Evolutionary conservation across 306 rosid species (phyloP).

Genomic region (Amphicarpaea edgeworthii): DNA sequence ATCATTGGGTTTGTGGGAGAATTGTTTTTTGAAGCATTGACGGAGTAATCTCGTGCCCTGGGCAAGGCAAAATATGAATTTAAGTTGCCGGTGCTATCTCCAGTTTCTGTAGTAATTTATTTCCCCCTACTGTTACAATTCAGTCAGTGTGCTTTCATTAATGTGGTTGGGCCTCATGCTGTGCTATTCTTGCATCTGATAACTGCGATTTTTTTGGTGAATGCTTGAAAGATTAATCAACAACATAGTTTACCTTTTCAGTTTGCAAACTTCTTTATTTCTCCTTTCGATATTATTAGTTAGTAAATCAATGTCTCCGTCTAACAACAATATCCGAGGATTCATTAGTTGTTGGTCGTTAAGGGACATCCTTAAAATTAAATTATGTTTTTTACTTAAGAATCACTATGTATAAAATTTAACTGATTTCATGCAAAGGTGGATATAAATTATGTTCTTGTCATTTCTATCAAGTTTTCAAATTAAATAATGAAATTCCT

Average conservation of each 20-base stretch:
- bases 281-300: neutral
- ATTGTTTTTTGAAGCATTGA: slow-evolving; percentile 41
- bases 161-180: slow-evolving; percentile 33
- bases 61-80: slow-evolving; percentile 47
- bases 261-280: slow-evolving; percentile 27
- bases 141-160: slow-evolving; percentile 34
- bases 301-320: neutral
- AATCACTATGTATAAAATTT: too few species aligned
- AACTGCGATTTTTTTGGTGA: slow-evolving; percentile 46
- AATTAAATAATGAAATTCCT: too few species aligned
- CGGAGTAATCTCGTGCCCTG: slow-evolving; percentile 32
- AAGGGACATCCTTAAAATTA: too few species aligned
- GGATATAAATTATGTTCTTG: too few species aligned
- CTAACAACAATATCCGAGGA: neutral
- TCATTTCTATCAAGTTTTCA: too few species aligned
- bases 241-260: slow-evolving; percentile 39
- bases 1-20: slow-evolving; percentile 44
- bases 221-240: slow-evolving; percentile 53
- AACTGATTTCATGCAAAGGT: too few species aligned
- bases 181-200: slow-evolving; percentile 49
- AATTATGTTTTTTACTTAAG: too few species aligned
- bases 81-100: slow-evolving; percentile 39
- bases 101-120: slow-evolving; percentile 34
- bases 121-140: slow-evolving; percentile 38
- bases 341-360: neutral